Percentiles rank a stretch among this genome's conserved stretches.
These are phyloP conservation scores for Aspergillus floridensis DNA, from an alignment of 2,329 filamentous ascomycete species.

Conservation along the genomic window DNA sequence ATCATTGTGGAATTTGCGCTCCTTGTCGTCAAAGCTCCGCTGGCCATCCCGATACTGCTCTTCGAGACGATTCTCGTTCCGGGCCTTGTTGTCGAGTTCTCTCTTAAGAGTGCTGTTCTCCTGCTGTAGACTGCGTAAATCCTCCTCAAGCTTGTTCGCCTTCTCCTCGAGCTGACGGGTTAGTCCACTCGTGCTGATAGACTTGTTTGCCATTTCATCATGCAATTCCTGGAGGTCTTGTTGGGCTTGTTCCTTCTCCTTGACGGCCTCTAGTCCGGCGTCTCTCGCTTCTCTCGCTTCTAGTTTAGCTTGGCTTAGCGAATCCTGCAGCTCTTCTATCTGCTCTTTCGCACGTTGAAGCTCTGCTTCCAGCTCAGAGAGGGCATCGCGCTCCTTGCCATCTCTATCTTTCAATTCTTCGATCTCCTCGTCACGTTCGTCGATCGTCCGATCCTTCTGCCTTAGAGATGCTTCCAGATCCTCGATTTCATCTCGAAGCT, in stretches of 20 bases:
- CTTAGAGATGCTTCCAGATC: slow-evolving; percentile 74
- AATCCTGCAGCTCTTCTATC: slow-evolving; percentile 45
- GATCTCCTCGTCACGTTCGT: slow-evolving; percentile 72
- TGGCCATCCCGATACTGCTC: slow-evolving; percentile 46
- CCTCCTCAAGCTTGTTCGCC: slow-evolving; percentile 62
- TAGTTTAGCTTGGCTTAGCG: slow-evolving; percentile 37
- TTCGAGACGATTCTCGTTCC: slow-evolving; percentile 49
- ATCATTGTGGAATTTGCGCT: slow-evolving; percentile 43
- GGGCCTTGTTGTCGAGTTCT: slow-evolving; percentile 45
- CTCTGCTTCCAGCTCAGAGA: slow-evolving; percentile 51
- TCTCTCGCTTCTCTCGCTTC: slow-evolving; percentile 44
- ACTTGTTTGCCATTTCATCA: slow-evolving; percentile 77
- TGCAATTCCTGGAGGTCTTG: slow-evolving; percentile 62
- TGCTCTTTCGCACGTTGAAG: slow-evolving; percentile 46
- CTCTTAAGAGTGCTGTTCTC: slow-evolving; percentile 45
- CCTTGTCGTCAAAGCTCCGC: slow-evolving; percentile 38
- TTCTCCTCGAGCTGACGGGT: slow-evolving; percentile 74
- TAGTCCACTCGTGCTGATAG: slow-evolving; percentile 69
- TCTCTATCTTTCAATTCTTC: slow-evolving; percentile 60
- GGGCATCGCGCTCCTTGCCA: slow-evolving; percentile 42
- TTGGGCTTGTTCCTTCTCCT: slow-evolving; percentile 51
- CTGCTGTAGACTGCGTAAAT: slow-evolving; percentile 56
- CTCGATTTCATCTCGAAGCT: slow-evolving; percentile 69
- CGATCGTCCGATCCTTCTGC: slow-evolving; percentile 70
- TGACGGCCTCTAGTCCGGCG: slow-evolving; percentile 49